These are phyloP conservation scores for Canna indica DNA, from an alignment of 176 grass and related monocot species.

Conservation along the genomic window DNA sequence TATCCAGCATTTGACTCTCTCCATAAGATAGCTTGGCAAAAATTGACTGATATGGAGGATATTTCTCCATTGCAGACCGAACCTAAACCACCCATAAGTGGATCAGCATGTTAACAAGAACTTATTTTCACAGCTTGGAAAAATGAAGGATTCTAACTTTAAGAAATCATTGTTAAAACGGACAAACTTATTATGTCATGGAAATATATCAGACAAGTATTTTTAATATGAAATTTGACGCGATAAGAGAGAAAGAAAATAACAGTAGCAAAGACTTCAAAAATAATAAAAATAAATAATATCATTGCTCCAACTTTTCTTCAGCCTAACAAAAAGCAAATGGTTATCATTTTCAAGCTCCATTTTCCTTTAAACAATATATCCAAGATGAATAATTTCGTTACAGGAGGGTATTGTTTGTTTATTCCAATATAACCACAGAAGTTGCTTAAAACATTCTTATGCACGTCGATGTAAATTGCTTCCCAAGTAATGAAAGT, in stretches of 20 bases:
- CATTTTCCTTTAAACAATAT: too few relatives aligned
- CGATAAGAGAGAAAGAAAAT: background rate
- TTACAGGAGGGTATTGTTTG: too few relatives aligned
- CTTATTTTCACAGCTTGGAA: background rate
- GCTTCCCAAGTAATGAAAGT: too few relatives aligned
- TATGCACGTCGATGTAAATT: too few relatives aligned
- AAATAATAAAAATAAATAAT: background rate
- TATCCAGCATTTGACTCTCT: constrained; percentile 96
- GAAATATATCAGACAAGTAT: background rate
- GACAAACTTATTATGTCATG: too few relatives aligned
- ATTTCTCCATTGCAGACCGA: constrained; percentile 88
- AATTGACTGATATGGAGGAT: constrained; percentile 85
- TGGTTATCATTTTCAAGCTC: background rate
- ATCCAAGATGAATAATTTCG: too few relatives aligned
- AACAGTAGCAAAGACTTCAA: background rate
- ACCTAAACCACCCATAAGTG: constrained; percentile 35
- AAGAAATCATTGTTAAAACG: too few relatives aligned
- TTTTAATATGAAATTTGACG: background rate
- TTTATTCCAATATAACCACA: too few relatives aligned
- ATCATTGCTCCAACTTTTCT: background rate
- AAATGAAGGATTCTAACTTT: background rate
- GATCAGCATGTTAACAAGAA: background rate
- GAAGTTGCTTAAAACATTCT: too few relatives aligned
- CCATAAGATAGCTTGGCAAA: constrained; percentile 85
- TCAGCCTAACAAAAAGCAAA: background rate